These are phyloP conservation scores for Bacterosira constricta DNA, from an alignment of 108 stramenopile species.

Conservation along the genomic window DNA sequence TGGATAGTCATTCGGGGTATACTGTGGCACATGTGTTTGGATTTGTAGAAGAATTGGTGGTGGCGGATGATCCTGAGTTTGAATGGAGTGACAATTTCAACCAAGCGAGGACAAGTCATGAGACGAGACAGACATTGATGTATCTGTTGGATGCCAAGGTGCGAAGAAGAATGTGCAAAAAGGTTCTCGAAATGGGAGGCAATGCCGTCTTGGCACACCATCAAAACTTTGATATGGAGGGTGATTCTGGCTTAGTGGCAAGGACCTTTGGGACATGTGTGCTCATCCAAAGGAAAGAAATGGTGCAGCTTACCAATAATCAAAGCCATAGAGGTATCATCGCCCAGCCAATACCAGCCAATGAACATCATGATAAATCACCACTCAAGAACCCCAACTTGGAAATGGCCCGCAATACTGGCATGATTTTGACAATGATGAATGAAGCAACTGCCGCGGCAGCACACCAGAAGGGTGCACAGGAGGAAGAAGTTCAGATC, in stretches of 20 bases:
- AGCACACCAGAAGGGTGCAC: constrained; percentile 49
- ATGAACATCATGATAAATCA: constrained; percentile 27
- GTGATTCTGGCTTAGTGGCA: constrained; percentile 95
- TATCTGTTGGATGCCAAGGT: constrained; percentile 90
- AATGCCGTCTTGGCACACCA: constrained; percentile 93
- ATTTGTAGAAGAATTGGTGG: constrained; percentile 96
- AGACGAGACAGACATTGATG: constrained; percentile 90
- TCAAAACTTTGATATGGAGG: constrained; percentile 96
- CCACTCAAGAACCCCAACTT: too few relatives aligned
- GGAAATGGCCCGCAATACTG: constrained; percentile 27
- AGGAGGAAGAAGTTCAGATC: constrained; percentile 86
- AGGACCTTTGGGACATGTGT: constrained; percentile 96
- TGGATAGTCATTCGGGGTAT: constrained; percentile 84
- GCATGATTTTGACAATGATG: constrained; percentile 39
- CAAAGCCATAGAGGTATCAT: constrained; percentile 7
- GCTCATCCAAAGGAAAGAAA: constrained; percentile 57
- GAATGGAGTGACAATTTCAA: constrained; percentile 88
- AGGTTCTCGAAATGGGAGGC: constrained; percentile 88
- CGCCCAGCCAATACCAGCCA: neutral
- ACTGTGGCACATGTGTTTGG: constrained; percentile 87
- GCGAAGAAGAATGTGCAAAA: constrained; percentile 90
- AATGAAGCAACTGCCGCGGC: constrained; percentile 45
- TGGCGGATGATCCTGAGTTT: constrained; percentile 97
- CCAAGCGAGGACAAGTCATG: constrained; percentile 83
- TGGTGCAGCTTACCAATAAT: neutral